Base-by-base conservation (phyloP, 495 filamentous ascomycete species). In the Parmelia sp. region DNA sequence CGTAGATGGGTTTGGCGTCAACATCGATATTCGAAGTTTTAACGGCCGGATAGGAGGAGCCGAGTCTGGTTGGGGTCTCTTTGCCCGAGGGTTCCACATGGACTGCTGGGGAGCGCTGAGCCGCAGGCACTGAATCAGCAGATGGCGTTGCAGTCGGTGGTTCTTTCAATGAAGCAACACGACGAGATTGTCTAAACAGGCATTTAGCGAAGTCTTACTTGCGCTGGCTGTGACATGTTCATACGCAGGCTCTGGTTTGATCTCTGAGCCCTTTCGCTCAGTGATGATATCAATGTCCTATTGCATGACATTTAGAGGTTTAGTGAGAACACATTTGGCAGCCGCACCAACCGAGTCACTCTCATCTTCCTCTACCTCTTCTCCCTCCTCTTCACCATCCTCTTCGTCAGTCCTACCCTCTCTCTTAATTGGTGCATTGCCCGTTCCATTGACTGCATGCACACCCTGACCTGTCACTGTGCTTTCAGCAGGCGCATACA, bases 281-380 rank as follows among this genome's bases (percentile, higher is more conserved):
- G 90, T 92, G 68, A 97, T 95, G 70, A 98, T 95, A 70, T 97
- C 92, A 69, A 98, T 89, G 65, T 97, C 94, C 84, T 96, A 74
- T 68, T 72, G 56, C 21, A 44, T 39, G 60, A 69, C 62, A 68
- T 72, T 66, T 60, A 70, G 57, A 66, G 37, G 64, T 60, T n/a
- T 40, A 33, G 45, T 47, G 15, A 42, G 40, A n/a, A 21, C 33
- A 6, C 60, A 60, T 62, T 51, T 36, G 27, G 51, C 69, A 70
- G 71, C 65, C 59, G 80, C 75, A 58, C 66, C 69, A 77, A 72
- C 83, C 76, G 65, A 85, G 57, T 71, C 70, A 44, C 70, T 71
- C 37, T 69, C 86, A 42, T 87, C 84, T 60, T 87, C 84, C 42
- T 85, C 81, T 64, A 84, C 81, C 21, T 87, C 88, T 67, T 91